A percentile compares a stretch with the other conserved stretches of the same genome.
Conservation (phyloP, 208 protist species). For the Leishmania lainsoni region DNA sequence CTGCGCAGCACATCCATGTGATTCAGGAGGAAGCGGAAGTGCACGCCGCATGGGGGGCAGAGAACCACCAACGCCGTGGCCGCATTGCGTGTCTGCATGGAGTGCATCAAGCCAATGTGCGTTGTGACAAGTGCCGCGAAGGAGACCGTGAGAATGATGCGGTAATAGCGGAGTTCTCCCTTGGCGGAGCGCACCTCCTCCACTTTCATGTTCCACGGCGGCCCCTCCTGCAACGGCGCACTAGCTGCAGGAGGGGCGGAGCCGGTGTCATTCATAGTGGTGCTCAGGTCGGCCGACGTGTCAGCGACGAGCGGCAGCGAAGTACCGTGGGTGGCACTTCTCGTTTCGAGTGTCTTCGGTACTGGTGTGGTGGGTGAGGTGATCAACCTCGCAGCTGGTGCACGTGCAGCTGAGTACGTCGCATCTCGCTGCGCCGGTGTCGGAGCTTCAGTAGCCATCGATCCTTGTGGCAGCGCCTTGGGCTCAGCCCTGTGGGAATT, state of each 20-base stretch:
- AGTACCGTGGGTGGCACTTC: not conserved
- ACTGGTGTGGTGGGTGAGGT: conserved; percentile 3
- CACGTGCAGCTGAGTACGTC: not conserved
- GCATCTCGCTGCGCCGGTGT: not conserved
- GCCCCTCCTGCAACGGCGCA: conserved; percentile 33
- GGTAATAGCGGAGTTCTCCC: conserved; percentile 59
- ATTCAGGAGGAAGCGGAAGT: conserved; percentile 61
- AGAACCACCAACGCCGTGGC: conserved; percentile 68
- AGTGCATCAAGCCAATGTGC: conserved; percentile 47
- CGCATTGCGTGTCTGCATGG: conserved; percentile 58
- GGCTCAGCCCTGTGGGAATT: not conserved
- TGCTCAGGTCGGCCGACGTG: not conserved
- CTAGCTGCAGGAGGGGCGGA: not conserved
- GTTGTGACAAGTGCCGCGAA: conserved; percentile 59
- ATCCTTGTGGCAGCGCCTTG: not conserved
- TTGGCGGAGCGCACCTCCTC: conserved; percentile 60
- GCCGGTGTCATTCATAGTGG: not conserved
- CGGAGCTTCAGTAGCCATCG: not conserved
- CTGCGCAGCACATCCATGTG: conserved; percentile 65
- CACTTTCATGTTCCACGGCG: conserved; percentile 56
- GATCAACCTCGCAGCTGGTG: not conserved
- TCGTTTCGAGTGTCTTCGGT: not conserved
- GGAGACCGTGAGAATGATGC: conserved; percentile 53
- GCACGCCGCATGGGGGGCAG: conserved; percentile 50
- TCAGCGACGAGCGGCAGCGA: no score